phyloP scores from a whole-genome alignment of 1,139 yeast species.

The Starmera stellimalicola region DNA sequence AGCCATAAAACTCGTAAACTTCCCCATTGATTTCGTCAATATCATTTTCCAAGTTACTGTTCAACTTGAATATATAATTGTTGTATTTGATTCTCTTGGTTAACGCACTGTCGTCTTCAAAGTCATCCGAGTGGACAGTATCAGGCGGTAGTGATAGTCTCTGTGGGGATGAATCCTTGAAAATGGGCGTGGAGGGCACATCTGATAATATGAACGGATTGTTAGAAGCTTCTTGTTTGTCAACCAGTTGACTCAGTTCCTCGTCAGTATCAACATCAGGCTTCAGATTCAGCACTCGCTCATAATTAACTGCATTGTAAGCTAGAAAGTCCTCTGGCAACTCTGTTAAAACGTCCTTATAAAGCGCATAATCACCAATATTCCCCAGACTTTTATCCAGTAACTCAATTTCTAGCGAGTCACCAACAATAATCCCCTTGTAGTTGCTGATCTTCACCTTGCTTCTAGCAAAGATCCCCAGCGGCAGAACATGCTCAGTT shows the following conservation, averaged over 20 bases:
- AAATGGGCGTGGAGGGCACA: background rate
- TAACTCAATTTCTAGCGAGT: constrained; percentile 1
- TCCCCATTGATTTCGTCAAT: constrained; percentile 9
- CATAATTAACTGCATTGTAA: background rate
- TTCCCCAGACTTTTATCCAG: background rate
- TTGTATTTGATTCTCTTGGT: background rate
- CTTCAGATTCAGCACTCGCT: background rate
- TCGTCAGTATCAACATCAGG: background rate
- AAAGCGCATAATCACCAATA: constrained; percentile 1
- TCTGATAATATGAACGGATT: background rate
- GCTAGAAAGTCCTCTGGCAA: constrained; percentile 3
- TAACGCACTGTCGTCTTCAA: background rate
- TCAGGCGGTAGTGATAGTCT: background rate
- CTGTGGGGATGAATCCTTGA: constrained; percentile 1
- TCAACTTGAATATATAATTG: background rate
- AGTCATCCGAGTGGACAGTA: background rate
- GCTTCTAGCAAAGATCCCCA: constrained; percentile 8
- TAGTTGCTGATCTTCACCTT: constrained; percentile 5
- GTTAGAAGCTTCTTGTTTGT: background rate
- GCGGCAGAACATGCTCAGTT: constrained; percentile 1
- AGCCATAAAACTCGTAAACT: constrained; percentile 6
- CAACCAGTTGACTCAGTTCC: background rate
- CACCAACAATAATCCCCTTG: constrained; percentile 4
- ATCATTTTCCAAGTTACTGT: background rate
- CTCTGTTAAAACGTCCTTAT: constrained; percentile 2